phyloP scores from a whole-genome alignment of 176 grass and related monocot genomes.

The Carex parvula region DNA sequence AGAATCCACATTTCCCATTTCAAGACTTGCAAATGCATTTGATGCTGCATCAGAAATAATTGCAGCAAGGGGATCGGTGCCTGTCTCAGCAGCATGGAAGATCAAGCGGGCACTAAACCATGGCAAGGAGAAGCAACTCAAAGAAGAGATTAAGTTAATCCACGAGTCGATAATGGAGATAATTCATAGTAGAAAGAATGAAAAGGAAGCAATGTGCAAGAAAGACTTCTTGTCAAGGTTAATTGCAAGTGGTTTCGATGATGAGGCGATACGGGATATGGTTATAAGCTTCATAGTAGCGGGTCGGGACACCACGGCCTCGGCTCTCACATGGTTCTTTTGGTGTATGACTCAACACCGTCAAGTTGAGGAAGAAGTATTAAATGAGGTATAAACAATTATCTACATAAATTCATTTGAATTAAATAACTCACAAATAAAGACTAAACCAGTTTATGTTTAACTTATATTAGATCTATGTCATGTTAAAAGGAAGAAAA shows the following conservation, averaged over 20 bases:
- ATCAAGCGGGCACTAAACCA: slow-evolving; percentile 50
- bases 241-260: slow-evolving; percentile 53
- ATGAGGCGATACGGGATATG: slow-evolving; percentile 86
- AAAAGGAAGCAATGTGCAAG: neutral
- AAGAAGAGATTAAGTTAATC: slow-evolving; percentile 52
- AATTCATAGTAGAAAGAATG: slow-evolving; percentile 48
- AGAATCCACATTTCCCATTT: slow-evolving; percentile 35
- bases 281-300: slow-evolving; percentile 94
- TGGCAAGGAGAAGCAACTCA: slow-evolving; percentile 56
- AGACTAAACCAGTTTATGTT: slow-evolving; percentile 11
- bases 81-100: slow-evolving; percentile 75
- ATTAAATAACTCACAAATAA: neutral
- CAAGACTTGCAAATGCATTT: slow-evolving; percentile 58
- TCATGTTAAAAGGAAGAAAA: neutral
- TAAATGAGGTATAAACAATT: slow-evolving; percentile 29
- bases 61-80: slow-evolving; percentile 56
- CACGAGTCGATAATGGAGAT: slow-evolving; percentile 51
- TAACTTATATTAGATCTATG: slow-evolving; percentile 25
- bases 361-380: slow-evolving; percentile 40
- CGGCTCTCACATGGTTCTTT: slow-evolving; percentile 94
- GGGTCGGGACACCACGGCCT: slow-evolving; percentile 75
- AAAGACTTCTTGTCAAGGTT: slow-evolving; percentile 80
- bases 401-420: neutral
- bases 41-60: slow-evolving; percentile 67
- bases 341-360: slow-evolving; percentile 67